Evolutionary conservation across 2,329 filamentous ascomycete species (phyloP), one percentile per base, ranked within the genome.

Genomic region (Penicillium sp.): DNA sequence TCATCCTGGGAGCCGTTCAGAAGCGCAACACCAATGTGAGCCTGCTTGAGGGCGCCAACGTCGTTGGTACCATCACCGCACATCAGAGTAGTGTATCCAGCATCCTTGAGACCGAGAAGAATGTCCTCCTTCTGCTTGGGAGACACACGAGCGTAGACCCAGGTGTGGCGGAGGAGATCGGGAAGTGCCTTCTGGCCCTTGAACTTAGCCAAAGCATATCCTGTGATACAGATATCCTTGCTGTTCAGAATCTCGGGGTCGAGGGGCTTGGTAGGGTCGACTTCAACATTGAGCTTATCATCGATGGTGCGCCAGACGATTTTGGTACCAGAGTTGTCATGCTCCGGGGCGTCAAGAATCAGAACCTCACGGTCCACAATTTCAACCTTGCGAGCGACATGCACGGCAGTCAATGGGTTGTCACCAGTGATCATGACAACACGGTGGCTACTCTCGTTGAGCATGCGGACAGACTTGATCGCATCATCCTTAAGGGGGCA

Each of bases 351-450:
- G 72, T 99, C 94, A 24, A 99, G 81, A 64, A 99, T 97, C 55
- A 97, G 82, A 50, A 94, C 90, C 32, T 97, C 92, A 53, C 94
- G 88, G 68, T 99, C 94, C 14, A 99, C 92, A 72, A 99, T 99
- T 72, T 99, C 94, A 24, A 99, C 94, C 72, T 97, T 88, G 57
- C 88, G 87, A 14, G 94, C 94, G 53, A 99, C 94, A 70, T 99
- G 93, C 10, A 96, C 90, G 61, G 94, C 94, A 39, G 94, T 99
- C 48, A 99, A 82, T 11, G 94, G 93, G 72, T 99, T 99, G 74
- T 99, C 94, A 70, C 94, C 94, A 56, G 94, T 99, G 62, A 99
- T 99, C 94, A 99, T 99, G 64, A 99, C 89, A 44, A 96, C 92
- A 65, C 94, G 90, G 74, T 99, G 94, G 76, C 92, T 97, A 75